Base-by-base conservation (phyloP, 2,329 filamentous ascomycete species). In the Penicillium italicum region DNA sequence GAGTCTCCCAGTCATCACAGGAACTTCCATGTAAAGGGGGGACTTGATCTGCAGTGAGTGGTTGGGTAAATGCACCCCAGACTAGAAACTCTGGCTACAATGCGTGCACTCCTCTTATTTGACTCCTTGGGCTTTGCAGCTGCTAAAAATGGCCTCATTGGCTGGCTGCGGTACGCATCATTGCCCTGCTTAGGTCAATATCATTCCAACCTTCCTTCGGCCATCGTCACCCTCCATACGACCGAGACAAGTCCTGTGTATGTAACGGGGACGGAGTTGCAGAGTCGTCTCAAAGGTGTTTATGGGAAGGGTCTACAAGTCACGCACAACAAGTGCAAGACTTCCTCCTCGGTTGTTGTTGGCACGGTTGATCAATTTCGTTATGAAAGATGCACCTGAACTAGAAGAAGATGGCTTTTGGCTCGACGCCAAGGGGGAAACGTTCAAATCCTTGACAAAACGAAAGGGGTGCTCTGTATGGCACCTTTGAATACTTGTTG, bases 381-480 rank as follows among this genome's bases (percentile, higher is more conserved):
- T 48, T 18, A 24, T 50, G 30, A 40, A 53, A 6, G 50, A 58
- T 3, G 33, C 69, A 5, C 71, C 70, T 1, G 55, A 63, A 12
- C 61, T 75, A 6, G 66, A 67, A 28, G 65, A 68, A 40, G 73
- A 74, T 46, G 86, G 86, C 3, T 89, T 84, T 69, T 86, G 80
- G 75, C 76, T 89, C 30, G 79, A 72, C 60, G 80, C 75, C 5
- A 73, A 73, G 5, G 75, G 73, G 9, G 63, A 72, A 71, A 70
- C 0, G 79, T 87, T 22, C 73, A 80, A 34, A 88, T 62, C 16
- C 28, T 62, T n/a, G 57, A 24, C 47, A 55, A 34, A 56, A 51
- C n/a, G 84, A 88, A 64, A 81, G 85, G 0, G 87, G 85, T 12
- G 83, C 85, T 5, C 77, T 90, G 1, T 89, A 89, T 62, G 87